These are phyloP conservation scores for Globisporangium emineosum DNA, from an alignment of 352 stramenopile genomes.

Conservation along the genomic window DNA sequence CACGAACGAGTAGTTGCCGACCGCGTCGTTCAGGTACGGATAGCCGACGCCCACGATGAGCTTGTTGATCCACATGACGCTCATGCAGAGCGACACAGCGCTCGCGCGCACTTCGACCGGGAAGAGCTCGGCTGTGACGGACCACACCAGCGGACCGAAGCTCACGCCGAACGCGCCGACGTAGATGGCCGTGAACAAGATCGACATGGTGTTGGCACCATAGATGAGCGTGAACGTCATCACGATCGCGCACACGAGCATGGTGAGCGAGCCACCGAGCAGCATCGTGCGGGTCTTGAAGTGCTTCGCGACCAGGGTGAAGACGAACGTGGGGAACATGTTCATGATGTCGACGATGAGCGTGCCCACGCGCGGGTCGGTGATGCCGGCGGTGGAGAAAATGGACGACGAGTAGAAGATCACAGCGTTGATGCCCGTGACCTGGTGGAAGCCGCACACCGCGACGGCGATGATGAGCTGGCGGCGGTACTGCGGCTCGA, in stretches of 20 bases:
- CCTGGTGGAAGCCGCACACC: slow-evolving; percentile 35
- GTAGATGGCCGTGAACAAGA: slow-evolving; percentile 49
- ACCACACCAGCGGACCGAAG: slow-evolving; percentile 62
- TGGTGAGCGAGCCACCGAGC: slow-evolving; percentile 33
- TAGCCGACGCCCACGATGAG: slow-evolving; percentile 35
- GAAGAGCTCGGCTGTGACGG: slow-evolving; percentile 53
- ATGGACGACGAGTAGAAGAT: slow-evolving; percentile 52
- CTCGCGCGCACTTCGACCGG: slow-evolving; percentile 49
- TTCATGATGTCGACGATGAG: slow-evolving; percentile 41
- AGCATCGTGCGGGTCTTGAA: slow-evolving; percentile 59
- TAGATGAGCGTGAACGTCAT: slow-evolving; percentile 47
- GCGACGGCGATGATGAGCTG: slow-evolving; percentile 37
- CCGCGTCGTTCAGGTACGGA: slow-evolving; percentile 32
- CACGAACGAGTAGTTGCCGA: slow-evolving; percentile 31
- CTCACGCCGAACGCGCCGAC: slow-evolving; percentile 40
- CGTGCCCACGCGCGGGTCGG: slow-evolving; percentile 33
- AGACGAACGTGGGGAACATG: slow-evolving; percentile 27
- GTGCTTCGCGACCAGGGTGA: slow-evolving; percentile 29
- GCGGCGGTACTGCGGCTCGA: slow-evolving; percentile 24
- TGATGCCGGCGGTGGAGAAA: slow-evolving; percentile 41
- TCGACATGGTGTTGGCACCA: slow-evolving; percentile 30
- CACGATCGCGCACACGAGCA: slow-evolving; percentile 44
- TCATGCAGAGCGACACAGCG: slow-evolving; percentile 37
- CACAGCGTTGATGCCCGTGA: slow-evolving; percentile 54
- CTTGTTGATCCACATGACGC: slow-evolving; percentile 14